A percentile compares a stretch with the other conserved stretches of the same genome.
Evolutionary conservation across 78 protist species (phyloP).

Genomic region (Chrysochromulina parva): DNA sequence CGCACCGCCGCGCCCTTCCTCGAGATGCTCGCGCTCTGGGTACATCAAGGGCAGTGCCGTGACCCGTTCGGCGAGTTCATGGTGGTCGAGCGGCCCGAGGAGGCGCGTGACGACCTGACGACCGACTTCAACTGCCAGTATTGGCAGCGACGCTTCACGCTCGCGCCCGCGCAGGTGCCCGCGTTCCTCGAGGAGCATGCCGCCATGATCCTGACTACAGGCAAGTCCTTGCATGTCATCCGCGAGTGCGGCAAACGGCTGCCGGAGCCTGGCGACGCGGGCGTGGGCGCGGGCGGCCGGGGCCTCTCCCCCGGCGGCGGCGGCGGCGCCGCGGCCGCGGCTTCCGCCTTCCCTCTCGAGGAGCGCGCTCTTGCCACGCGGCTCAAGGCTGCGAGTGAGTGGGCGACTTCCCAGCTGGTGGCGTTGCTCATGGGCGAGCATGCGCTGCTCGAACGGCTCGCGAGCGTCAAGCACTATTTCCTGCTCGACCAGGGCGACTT

Average conservation of each 20-base stretch:
- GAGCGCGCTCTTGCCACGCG: background rate
- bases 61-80: conserved; percentile 81
- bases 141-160: conserved; percentile 62
- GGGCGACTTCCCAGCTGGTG: conserved; percentile 51
- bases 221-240: conserved; percentile 78
- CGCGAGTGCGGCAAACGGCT: conserved; percentile 60
- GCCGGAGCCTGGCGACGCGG: background rate
- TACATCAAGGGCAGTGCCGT: conserved; percentile 56
- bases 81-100: background rate
- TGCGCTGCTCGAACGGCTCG: conserved; percentile 52
- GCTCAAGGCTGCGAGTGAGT: conserved; percentile 57
- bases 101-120: background rate
- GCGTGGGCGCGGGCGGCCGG: background rate
- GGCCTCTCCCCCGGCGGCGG: no score
- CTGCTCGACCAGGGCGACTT: conserved; percentile 80
- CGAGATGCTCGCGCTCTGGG: conserved; percentile 72
- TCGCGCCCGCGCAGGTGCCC: conserved; percentile 36
- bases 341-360: background rate
- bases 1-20: conserved; percentile 68
- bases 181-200: conserved; percentile 34
- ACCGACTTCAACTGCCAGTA: conserved; percentile 58
- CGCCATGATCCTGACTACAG: conserved; percentile 50
- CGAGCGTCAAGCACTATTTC: conserved; percentile 70
- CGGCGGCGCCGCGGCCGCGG: background rate
- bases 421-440: conserved; percentile 48